Percentiles rank a stretch among this genome's conserved stretches.
Conservation (phyloP, 169 alveolate genomes). For the Plasmodium sp. region DNA sequence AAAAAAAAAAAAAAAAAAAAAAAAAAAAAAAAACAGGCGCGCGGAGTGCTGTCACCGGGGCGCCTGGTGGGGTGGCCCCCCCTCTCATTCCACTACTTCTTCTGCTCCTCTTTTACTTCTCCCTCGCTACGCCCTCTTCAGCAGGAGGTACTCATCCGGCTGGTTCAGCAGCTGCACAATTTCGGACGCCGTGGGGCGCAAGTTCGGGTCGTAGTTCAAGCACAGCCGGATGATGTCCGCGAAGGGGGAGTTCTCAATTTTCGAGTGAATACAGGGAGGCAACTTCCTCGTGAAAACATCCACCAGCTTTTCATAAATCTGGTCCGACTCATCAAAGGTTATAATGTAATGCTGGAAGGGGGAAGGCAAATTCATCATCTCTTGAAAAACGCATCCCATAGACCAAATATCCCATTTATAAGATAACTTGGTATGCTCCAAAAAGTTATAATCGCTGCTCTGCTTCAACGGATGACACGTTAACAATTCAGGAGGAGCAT, state of each 20-base stretch:
- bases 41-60: background rate
- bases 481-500: slow-evolving; percentile 92
- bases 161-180: slow-evolving; percentile 78
- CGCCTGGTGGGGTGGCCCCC: background rate
- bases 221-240: slow-evolving; percentile 84
- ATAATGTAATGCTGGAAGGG: slow-evolving; percentile 88
- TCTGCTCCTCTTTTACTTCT: background rate
- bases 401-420: slow-evolving; percentile 92
- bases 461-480: slow-evolving; percentile 81
- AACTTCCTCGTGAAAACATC: slow-evolving; percentile 78
- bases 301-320: slow-evolving; percentile 84
- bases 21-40: background rate
- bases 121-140: slow-evolving; percentile 14
- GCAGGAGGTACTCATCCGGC: slow-evolving; percentile 80
- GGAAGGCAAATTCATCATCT: slow-evolving; percentile 85
- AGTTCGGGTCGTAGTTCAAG: slow-evolving; percentile 81
- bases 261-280: slow-evolving; percentile 80
- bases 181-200: slow-evolving; percentile 87
- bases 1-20: no score
- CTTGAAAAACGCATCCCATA: slow-evolving; percentile 89
- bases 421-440: slow-evolving; percentile 69
- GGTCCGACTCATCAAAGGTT: slow-evolving; percentile 79
- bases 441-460: slow-evolving; percentile 60
- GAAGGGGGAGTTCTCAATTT: slow-evolving; percentile 78
- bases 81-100: background rate